Conservation (phyloP, 176 grass and related monocot species). For the Guadua angustifolia region DNA sequence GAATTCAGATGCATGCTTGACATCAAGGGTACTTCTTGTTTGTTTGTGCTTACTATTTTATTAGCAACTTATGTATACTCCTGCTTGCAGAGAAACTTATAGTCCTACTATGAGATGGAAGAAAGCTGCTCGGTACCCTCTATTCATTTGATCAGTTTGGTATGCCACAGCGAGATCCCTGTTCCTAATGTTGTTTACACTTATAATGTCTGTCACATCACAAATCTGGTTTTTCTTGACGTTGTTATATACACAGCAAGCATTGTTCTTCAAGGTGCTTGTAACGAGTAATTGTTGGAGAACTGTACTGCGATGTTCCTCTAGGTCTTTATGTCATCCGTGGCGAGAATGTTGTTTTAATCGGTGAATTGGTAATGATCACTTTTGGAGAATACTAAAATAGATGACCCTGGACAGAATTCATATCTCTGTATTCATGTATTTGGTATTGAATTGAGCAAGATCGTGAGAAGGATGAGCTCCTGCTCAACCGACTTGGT, state of each 20-base stretch:
- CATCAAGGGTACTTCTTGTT: neutral
- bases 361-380: too few relatives aligned
- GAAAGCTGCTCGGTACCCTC: constrained; percentile 86
- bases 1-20: neutral
- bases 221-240: constrained; percentile 10
- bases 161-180: constrained; percentile 35
- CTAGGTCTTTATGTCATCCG: constrained; percentile 89
- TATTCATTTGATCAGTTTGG: constrained; percentile 97
- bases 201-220: constrained; percentile 26
- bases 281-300: constrained; percentile 89
- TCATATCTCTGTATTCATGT: too few relatives aligned
- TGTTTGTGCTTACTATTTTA: neutral
- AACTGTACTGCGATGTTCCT: constrained; percentile 88
- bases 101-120: constrained; percentile 81
- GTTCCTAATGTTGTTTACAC: neutral
- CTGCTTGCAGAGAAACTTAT: constrained; percentile 78
- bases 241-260: constrained; percentile 61
- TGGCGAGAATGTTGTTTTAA: too few relatives aligned
- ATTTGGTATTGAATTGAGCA: too few relatives aligned
- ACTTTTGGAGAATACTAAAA: too few relatives aligned
- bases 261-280: constrained; percentile 90
- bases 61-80: neutral
- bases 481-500: too few relatives aligned
- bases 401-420: too few relatives aligned
- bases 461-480: too few relatives aligned